Percentiles rank a stretch among this genome's conserved stretches.
phyloP scores from a whole-genome alignment of 2,329 filamentous ascomycete species.

The Gyromitra esculenta region DNA sequence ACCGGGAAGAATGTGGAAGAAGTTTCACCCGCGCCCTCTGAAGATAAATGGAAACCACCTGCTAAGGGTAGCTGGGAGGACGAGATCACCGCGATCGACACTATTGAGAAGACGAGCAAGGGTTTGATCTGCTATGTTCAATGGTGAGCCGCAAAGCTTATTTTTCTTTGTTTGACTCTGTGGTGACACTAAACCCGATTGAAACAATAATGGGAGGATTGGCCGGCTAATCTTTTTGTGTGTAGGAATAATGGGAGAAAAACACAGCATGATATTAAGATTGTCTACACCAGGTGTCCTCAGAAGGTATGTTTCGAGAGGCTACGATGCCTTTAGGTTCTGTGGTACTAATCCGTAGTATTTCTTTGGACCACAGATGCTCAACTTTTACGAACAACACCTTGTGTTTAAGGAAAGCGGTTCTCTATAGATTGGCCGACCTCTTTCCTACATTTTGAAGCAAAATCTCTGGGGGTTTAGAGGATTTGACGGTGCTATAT shows the following conservation, averaged over 20 bases:
- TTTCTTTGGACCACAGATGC: constrained; percentile 60
- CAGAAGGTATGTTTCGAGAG: constrained; percentile 69
- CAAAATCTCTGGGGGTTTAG: not conserved
- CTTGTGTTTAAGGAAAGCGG: constrained; percentile 58
- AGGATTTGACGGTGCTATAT: constrained; percentile 18
- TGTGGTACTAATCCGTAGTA: constrained; percentile 18
- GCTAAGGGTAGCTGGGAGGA: constrained; percentile 78
- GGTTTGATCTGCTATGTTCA: constrained; percentile 70
- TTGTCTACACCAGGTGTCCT: constrained; percentile 79
- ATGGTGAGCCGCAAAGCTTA: constrained; percentile 48
- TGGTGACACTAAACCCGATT: not conserved
- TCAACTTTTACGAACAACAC: constrained; percentile 66
- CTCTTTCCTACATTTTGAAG: constrained; percentile 32
- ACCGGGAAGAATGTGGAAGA: constrained; percentile 60
- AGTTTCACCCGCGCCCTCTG: constrained; percentile 64
- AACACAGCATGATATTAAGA: constrained; percentile 74
- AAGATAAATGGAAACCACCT: constrained; percentile 71
- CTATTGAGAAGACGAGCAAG: constrained; percentile 72
- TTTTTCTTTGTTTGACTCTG: not conserved
- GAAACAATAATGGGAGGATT: not conserved
- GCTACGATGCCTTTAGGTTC: not conserved
- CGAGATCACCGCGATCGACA: constrained; percentile 74
- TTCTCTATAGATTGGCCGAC: constrained; percentile 42
- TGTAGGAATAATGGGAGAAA: constrained; percentile 79
- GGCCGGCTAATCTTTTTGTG: constrained; percentile 60